Evolutionary conservation across 345 rosid genomes (phyloP).

Genomic region (Eucalyptus cloeziana): DNA sequence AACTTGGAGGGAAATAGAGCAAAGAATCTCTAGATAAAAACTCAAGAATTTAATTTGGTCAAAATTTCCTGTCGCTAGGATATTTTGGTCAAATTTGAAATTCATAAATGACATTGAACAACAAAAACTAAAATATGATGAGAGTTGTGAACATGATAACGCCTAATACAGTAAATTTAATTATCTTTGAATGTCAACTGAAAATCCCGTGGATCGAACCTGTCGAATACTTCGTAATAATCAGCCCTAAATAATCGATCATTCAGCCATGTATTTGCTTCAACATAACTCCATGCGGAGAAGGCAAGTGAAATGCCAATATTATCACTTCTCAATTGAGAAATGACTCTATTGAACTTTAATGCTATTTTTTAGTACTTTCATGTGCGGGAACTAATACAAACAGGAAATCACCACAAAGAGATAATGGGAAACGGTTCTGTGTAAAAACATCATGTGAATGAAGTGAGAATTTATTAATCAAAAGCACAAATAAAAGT

Average conservation of each 20-base stretch:
- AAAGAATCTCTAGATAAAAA: too few species aligned
- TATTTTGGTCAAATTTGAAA: too few species aligned
- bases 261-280: neutral
- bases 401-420: neutral
- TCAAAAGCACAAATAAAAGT: neutral
- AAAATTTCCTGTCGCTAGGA: too few species aligned
- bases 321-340: neutral
- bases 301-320: neutral
- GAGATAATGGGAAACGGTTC: neutral
- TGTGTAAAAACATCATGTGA: neutral
- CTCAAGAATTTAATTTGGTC: too few species aligned
- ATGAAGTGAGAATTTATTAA: neutral
- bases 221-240: neutral
- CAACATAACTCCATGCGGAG: neutral
- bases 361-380: neutral
- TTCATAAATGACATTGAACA: neutral
- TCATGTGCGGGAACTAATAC: neutral
- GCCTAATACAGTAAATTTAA: neutral
- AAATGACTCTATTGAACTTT: neutral
- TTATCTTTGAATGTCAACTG: neutral
- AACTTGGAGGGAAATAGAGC: neutral
- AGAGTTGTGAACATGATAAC: neutral
- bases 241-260: neutral
- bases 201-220: neutral
- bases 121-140: neutral